Evolutionary conservation across 228 moss, liverwort and hornwort species (phyloP).

Genomic region (Sphagnum magellanicum): DNA sequence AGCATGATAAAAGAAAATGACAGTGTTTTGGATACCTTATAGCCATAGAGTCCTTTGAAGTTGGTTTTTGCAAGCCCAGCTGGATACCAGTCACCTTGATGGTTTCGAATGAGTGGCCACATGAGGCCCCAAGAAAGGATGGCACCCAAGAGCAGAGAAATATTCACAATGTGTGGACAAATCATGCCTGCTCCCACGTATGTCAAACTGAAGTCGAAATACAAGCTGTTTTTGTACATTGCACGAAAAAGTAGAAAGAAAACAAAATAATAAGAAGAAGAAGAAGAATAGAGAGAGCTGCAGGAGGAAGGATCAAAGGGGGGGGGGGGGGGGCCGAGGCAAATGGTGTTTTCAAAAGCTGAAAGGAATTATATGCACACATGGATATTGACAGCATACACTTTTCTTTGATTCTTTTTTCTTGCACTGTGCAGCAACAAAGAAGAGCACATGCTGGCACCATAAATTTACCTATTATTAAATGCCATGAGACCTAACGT

Average conservation of each 20-base stretch:
- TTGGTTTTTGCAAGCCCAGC: neutral
- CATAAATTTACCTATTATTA: conserved; percentile 15
- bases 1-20: neutral
- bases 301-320: too few species aligned
- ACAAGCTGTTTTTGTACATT: conserved; percentile 15
- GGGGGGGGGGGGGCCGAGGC: too few species aligned
- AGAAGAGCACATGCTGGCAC: neutral
- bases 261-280: too few species aligned
- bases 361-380: too few species aligned
- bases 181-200: conserved; percentile 48
- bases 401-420: neutral
- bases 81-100: conserved; percentile 29
- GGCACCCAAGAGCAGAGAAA: conserved; percentile 40
- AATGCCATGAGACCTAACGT: conserved; percentile 35
- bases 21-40: conserved; percentile 21
- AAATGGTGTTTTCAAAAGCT: too few species aligned
- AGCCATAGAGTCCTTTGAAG: conserved; percentile 38
- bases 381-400: neutral
- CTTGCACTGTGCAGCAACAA: neutral
- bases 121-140: conserved; percentile 41
- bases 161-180: conserved; percentile 42
- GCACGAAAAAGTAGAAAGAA: too few species aligned
- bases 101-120: conserved; percentile 40
- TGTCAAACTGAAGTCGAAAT: conserved; percentile 43
- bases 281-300: too few species aligned